Conservation (phyloP, 2,329 filamentous ascomycete species). For the Drechslerella coelobrocha region DNA sequence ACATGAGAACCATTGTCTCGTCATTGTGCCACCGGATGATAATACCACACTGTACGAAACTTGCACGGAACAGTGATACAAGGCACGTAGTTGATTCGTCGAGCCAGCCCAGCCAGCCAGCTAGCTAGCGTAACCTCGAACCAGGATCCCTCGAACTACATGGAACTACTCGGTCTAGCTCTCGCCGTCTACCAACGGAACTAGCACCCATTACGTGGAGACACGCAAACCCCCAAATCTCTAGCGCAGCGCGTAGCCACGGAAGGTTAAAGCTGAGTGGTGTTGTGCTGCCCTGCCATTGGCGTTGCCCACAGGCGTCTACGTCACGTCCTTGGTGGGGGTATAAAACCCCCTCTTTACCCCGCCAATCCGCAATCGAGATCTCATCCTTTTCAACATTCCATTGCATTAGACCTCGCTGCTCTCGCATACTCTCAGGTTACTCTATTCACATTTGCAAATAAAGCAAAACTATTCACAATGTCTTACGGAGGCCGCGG, state of each 20-base stretch:
- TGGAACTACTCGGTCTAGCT: not conserved
- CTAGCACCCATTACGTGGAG: not conserved
- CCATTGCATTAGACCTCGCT: not conserved
- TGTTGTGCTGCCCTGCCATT: no score
- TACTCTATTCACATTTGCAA: not conserved
- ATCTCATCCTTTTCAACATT: not conserved
- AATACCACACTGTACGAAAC: no score
- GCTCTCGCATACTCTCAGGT: not conserved
- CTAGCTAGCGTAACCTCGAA: no score
- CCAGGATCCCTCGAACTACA: no score
- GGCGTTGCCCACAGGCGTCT: no score
- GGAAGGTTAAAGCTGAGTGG: no score
- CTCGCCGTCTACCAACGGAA: not conserved
- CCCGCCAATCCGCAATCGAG: constrained; percentile 15
- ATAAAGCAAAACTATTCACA: not conserved
- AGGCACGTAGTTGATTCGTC: no score
- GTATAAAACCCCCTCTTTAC: constrained; percentile 45
- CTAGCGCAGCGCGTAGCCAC: constrained; percentile 1
- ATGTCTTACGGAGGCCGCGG: constrained; percentile 6
- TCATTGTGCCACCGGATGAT: not conserved
- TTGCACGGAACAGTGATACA: no score
- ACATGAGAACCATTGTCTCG: not conserved
- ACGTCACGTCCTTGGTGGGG: constrained; percentile 27
- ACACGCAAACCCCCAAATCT: not conserved
- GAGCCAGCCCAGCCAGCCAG: not conserved